These are phyloP conservation scores for Rhizophagus prolifer DNA, from an alignment of 192 early-diverging fungal genomes.

Conservation along the genomic window DNA sequence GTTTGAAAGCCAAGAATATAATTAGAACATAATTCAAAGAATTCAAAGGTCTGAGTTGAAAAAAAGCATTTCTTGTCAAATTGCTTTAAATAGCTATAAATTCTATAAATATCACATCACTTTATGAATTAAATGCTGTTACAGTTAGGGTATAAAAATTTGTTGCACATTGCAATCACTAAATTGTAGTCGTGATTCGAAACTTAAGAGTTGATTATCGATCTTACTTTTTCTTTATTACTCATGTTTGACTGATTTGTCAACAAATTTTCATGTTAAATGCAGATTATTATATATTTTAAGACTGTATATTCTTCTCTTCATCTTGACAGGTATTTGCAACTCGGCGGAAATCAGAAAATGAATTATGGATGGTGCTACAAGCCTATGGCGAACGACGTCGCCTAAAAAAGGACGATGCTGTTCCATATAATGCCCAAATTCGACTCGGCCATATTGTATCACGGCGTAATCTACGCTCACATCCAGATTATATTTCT, in stretches of 20 bases:
- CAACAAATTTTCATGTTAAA: no score
- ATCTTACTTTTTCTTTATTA: no score
- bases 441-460: slow-evolving; percentile 53
- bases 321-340: slow-evolving; percentile 41
- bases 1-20: background rate
- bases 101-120: no score
- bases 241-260: no score
- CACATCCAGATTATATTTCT: slow-evolving; percentile 49
- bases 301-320: background rate
- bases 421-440: slow-evolving; percentile 45
- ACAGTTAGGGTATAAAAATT: no score
- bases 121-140: no score
- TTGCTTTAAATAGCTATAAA: no score
- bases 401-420: slow-evolving; percentile 34
- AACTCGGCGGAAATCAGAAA: slow-evolving; percentile 42
- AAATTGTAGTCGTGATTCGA: no score
- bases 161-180: no score
- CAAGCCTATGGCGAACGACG: slow-evolving; percentile 40
- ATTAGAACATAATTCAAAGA: background rate
- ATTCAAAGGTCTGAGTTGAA: background rate
- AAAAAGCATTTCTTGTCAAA: background rate
- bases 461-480: slow-evolving; percentile 55
- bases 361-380: slow-evolving; percentile 54
- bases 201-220: no score
- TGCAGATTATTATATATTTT: no score